Evolutionary conservation across 164 flowering plant species (phyloP).

Genomic region (Dillenia suffruticosa): DNA sequence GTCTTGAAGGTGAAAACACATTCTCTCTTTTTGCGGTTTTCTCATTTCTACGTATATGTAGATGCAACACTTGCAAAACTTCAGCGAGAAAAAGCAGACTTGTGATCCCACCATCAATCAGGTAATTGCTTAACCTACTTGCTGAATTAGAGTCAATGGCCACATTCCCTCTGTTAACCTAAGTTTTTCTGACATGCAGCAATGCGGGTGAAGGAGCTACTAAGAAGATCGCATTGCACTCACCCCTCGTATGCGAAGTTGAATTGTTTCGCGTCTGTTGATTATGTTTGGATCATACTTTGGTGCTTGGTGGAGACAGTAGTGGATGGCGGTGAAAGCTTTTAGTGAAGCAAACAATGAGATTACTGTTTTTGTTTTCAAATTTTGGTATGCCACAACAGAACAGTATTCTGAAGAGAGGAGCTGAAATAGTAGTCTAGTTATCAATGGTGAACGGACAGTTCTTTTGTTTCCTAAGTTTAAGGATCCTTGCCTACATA

Average conservation of each 20-base stretch:
- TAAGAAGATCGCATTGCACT: constrained; percentile 36
- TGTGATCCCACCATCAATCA: constrained; percentile 38
- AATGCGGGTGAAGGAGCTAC: constrained; percentile 25
- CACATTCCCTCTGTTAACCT: not conserved
- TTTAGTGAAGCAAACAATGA: too few species aligned
- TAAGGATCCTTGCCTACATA: too few species aligned
- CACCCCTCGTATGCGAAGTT: constrained; percentile 45
- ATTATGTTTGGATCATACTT: not conserved
- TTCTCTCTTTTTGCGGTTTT: not conserved
- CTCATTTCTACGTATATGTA: not conserved
- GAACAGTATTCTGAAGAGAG: too few species aligned
- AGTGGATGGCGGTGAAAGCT: too few species aligned
- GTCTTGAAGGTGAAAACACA: constrained; percentile 37
- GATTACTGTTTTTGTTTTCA: too few species aligned
- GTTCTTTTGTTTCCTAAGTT: too few species aligned
- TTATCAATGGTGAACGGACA: too few species aligned
- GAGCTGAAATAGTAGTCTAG: too few species aligned
- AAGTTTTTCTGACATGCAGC: constrained; percentile 15
- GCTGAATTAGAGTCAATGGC: too few species aligned
- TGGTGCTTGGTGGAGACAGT: too few species aligned
- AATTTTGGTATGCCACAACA: too few species aligned
- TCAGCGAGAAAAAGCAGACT: constrained; percentile 32
- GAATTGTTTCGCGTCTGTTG: constrained; percentile 29
- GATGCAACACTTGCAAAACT: too few species aligned
- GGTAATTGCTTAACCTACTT: constrained; percentile 18